Percentiles rank a stretch among this genome's conserved stretches.
phyloP scores from a whole-genome alignment of 2,329 filamentous ascomycete species.

The Tolypocladium paradoxum region DNA sequence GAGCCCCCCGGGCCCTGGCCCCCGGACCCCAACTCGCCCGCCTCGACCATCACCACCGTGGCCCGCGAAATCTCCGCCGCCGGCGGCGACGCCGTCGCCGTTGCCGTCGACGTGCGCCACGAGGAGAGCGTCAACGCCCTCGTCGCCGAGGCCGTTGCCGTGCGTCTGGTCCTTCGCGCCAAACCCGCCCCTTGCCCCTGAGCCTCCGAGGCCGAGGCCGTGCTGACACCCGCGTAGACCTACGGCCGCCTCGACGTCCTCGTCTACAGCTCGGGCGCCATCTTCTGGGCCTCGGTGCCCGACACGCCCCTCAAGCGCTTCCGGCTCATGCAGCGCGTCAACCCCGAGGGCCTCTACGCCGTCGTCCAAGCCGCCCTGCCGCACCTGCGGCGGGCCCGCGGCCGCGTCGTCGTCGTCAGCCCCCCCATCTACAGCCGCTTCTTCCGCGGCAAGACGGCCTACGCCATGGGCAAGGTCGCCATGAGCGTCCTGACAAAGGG shows the following conservation, averaged over 20 bases:
- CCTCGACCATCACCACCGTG: constrained; percentile 74
- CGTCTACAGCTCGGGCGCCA: constrained; percentile 75
- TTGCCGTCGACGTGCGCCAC: constrained; percentile 61
- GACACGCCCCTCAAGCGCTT: constrained; percentile 68
- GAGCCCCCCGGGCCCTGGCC: constrained; percentile 48
- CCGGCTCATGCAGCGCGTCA: constrained; percentile 65
- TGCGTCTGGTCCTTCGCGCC: constrained; percentile 1
- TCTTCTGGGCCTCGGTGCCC: constrained; percentile 71
- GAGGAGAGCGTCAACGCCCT: constrained; percentile 49
- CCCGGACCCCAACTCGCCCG: constrained; percentile 62
- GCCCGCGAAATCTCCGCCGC: constrained; percentile 58
- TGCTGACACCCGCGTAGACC: constrained; percentile 12
- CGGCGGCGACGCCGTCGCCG: constrained; percentile 52
- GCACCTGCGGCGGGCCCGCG: constrained; percentile 39
- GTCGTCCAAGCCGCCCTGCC: constrained; percentile 59
- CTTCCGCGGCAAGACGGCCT: constrained; percentile 76
- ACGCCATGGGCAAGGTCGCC: constrained; percentile 67
- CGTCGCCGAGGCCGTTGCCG: constrained; percentile 43
- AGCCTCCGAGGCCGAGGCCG: no score
- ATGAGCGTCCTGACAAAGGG: constrained; percentile 79
- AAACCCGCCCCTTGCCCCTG: not conserved
- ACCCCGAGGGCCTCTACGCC: constrained; percentile 66
- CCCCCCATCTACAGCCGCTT: constrained; percentile 81
- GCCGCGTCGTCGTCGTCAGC: constrained; percentile 65
- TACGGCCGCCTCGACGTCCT: constrained; percentile 62